phyloP scores from a whole-genome alignment of 192 early-diverging fungal species.

The Podila epigama region DNA sequence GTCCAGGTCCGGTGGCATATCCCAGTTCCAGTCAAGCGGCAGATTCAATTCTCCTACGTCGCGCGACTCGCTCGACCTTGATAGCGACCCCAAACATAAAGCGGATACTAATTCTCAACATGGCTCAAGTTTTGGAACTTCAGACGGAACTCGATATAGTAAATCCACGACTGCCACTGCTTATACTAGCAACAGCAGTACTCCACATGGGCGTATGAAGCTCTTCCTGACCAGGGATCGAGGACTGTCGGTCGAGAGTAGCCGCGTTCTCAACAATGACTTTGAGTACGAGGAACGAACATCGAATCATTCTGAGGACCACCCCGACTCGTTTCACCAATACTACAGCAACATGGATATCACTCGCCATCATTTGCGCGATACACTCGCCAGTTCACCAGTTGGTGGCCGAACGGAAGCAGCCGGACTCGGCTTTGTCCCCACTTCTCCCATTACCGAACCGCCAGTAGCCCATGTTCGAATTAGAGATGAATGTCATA shows the following conservation, averaged over 20 bases:
- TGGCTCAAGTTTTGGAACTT: too few relatives aligned
- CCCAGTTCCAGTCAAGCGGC: neutral
- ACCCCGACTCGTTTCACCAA: slow-evolving; percentile 17
- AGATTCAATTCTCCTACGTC: too few relatives aligned
- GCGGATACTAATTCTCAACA: too few relatives aligned
- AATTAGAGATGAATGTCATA: neutral
- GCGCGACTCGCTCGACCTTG: too few relatives aligned
- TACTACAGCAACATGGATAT: slow-evolving; percentile 10
- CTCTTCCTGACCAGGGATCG: slow-evolving; percentile 19
- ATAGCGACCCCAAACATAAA: too few relatives aligned
- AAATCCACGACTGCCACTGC: neutral
- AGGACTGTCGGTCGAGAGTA: slow-evolving; percentile 32
- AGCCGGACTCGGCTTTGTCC: too few relatives aligned
- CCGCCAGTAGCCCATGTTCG: neutral
- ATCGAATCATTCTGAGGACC: neutral
- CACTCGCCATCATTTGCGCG: slow-evolving; percentile 1
- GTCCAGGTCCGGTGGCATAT: neutral
- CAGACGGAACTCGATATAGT: too few relatives aligned
- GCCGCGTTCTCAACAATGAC: slow-evolving; percentile 19
- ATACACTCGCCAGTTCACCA: too few relatives aligned
- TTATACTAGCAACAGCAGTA: neutral
- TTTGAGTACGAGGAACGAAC: slow-evolving; percentile 15
- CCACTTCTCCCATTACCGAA: neutral
- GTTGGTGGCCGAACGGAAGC: too few relatives aligned
- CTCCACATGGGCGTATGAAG: slow-evolving; percentile 6